Evolutionary conservation across 768 basidiomycete genomes (phyloP), one percentile per base, ranked within the genome.

Genomic region (Boletus edulis): DNA sequence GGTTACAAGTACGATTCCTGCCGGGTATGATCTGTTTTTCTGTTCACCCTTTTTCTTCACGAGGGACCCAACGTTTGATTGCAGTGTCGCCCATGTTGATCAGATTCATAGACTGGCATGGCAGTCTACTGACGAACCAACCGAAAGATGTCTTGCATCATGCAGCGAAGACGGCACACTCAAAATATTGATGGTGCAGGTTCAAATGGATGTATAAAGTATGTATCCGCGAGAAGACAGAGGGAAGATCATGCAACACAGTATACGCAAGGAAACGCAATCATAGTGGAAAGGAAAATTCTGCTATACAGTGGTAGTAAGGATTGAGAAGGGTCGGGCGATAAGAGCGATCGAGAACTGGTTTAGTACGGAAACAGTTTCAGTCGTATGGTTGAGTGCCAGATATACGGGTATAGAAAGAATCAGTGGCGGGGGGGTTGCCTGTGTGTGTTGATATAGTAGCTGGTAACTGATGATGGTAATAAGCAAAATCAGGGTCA

Each of bases 151-250:
- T 55, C 79, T 98, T 49, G 95, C 92, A 34, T 92, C 86, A 55
- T 92, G 92, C 65, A 91, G 91, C 71, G 93, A 96, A 76, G 95
- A 98, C 79, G 86, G 91, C 77, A 89, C 89, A 77, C 76, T 95
- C 73, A 88, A 85, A 72, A 78, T 96, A 75, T 74, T 85, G 71
- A 77, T 76, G 66, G 75, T 91, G 75, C 81, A 78, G 60, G 75
- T 91, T 73, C 82, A 78, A 62, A 67, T 76, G 65, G 70, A 73
- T 74, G 74, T 71, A 70, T 76, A 77, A 75, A 75, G 73, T 74
- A 74, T 60, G 60, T 71, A 63, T 63, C 65, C 65, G 51, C 56
- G 45, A 51, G 58, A 60, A 56, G 55, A 40, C 40, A 18, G 44
- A 45, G 56, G 57, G 66, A 63, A 51, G 38, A 48, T 52, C 67